phyloP scores from a whole-genome alignment of 495 filamentous ascomycete species.

The Elasticomyces elasticus region DNA sequence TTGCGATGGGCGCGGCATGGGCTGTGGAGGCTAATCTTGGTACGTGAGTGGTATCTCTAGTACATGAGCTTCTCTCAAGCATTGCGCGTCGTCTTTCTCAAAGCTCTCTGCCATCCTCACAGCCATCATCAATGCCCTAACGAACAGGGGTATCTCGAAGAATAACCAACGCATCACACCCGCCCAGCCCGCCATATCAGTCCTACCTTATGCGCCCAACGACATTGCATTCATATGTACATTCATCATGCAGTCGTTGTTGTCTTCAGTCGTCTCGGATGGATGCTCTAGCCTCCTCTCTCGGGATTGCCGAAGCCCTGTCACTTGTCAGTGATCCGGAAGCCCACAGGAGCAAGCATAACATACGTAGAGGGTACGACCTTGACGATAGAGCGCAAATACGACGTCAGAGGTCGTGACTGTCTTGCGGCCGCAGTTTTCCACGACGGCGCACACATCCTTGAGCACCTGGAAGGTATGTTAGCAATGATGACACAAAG shows the following conservation, averaged over 20 bases:
- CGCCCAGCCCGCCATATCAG: too few relatives aligned
- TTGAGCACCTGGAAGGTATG: slow-evolving; percentile 48
- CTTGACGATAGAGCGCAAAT: slow-evolving; percentile 90
- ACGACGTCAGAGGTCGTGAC: slow-evolving; percentile 93
- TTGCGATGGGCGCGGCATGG: slow-evolving; percentile 51
- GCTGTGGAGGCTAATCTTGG: not conserved
- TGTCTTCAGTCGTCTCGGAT: too few relatives aligned
- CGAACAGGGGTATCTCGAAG: too few relatives aligned
- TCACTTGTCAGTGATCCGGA: not conserved
- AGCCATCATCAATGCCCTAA: too few relatives aligned
- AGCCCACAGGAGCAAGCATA: not conserved
- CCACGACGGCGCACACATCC: slow-evolving; percentile 28
- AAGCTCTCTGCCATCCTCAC: too few relatives aligned
- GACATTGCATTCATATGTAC: too few relatives aligned
- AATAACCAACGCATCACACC: too few relatives aligned
- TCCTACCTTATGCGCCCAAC: too few relatives aligned
- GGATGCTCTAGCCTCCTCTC: not conserved
- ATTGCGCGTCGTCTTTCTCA: too few relatives aligned
- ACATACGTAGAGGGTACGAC: slow-evolving; percentile 37
- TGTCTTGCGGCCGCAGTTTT: slow-evolving; percentile 96
- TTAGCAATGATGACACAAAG: not conserved
- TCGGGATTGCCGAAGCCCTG: slow-evolving; percentile 1
- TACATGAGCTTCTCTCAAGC: too few relatives aligned
- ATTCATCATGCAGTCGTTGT: too few relatives aligned
- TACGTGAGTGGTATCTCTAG: too few relatives aligned